Percentiles rank a stretch among this genome's conserved stretches.
Evolutionary conservation across 2,329 filamentous ascomycete species (phyloP).

Genomic region (Alternaria infectoria): DNA sequence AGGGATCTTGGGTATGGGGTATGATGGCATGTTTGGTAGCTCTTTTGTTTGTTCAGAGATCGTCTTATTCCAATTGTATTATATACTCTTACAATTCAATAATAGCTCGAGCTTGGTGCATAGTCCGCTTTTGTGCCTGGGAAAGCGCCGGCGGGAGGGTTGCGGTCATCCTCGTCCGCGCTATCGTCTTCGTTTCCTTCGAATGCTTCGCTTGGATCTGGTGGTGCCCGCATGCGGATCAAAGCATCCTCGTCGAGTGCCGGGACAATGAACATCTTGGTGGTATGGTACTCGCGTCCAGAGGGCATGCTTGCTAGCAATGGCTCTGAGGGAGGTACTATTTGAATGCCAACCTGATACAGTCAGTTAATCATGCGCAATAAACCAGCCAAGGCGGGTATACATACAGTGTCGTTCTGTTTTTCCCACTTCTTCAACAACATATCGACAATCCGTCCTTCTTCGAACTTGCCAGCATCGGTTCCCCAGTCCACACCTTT

Average conservation of each 20-base stretch:
- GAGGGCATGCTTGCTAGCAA: slow-evolving; percentile 82
- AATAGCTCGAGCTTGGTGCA: slow-evolving; percentile 36
- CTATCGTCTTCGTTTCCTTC: slow-evolving; percentile 46
- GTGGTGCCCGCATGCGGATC: slow-evolving; percentile 62
- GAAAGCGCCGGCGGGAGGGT: slow-evolving; percentile 43
- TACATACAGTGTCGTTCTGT: slow-evolving; percentile 84
- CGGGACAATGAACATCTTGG: slow-evolving; percentile 72
- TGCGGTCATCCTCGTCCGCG: slow-evolving; percentile 43
- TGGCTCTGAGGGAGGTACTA: slow-evolving; percentile 73
- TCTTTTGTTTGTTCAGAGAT: not conserved
- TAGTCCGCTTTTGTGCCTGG: slow-evolving; percentile 45
- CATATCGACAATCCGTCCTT: slow-evolving; percentile 84
- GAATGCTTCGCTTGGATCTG: slow-evolving; percentile 56
- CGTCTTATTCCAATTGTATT: not conserved
- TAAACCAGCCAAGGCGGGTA: not conserved
- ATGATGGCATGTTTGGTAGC: not conserved
- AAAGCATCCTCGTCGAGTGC: slow-evolving; percentile 69
- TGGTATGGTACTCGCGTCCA: slow-evolving; percentile 81
- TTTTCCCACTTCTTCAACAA: slow-evolving; percentile 88
- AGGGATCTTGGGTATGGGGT: slow-evolving; percentile 6
- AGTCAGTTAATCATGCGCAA: slow-evolving; percentile 5
- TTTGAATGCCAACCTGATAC: slow-evolving; percentile 76
- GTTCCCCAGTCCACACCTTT: slow-evolving; percentile 75
- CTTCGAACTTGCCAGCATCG: slow-evolving; percentile 85
- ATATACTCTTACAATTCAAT: slow-evolving; percentile 24